These are phyloP conservation scores for Cryptomeria japonica DNA, from an alignment of 75 land plant genomes.

Conservation along the genomic window DNA sequence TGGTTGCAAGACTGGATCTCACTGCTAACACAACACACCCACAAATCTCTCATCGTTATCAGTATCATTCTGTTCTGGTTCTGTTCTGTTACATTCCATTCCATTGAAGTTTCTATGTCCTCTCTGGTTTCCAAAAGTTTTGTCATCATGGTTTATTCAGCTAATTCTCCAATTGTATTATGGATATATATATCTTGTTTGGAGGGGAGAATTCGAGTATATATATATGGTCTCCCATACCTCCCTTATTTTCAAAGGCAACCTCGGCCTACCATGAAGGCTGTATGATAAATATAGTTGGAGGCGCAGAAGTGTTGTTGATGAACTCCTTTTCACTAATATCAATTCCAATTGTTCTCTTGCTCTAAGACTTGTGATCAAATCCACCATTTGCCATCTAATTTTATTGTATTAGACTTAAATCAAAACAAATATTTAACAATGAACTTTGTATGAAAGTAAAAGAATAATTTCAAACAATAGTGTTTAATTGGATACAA, in stretches of 20 bases:
- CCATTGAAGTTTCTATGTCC: background rate
- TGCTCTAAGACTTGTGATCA: too few relatives aligned
- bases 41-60: too few relatives aligned
- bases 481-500: too few relatives aligned
- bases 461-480: too few relatives aligned
- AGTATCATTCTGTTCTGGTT: too few relatives aligned
- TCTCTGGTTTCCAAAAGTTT: background rate
- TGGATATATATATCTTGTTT: background rate
- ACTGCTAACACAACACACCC: background rate
- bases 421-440: background rate
- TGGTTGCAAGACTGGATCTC: background rate
- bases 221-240: background rate
- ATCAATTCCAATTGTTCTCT: too few relatives aligned
- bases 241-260: background rate
- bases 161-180: background rate
- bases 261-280: background rate
- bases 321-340: background rate
- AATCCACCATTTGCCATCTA: too few relatives aligned
- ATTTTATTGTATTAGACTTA: too few relatives aligned
- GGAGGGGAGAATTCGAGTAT: background rate
- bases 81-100: background rate
- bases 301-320: background rate
- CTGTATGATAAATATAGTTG: background rate
- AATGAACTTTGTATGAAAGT: too few relatives aligned
- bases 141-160: background rate